A percentile compares a stretch with the other conserved stretches of the same genome.
Conservation (phyloP, 805 yeast genomes). For the Saccharomycopsis fermentans region DNA sequence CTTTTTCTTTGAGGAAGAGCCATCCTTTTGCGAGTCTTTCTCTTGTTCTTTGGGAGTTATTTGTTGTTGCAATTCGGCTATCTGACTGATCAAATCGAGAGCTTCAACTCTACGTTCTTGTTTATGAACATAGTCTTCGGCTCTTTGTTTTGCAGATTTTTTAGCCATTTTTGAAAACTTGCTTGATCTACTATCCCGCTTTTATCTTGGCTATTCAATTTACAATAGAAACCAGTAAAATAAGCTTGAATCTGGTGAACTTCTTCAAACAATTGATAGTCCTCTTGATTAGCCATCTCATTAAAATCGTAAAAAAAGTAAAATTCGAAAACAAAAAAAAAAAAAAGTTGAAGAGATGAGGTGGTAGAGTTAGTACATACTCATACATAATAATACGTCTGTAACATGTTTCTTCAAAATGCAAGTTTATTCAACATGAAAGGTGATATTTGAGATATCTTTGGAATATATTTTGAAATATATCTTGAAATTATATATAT, state of each 20-base stretch:
- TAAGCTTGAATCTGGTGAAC: neutral
- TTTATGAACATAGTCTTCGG: slow-evolving; percentile 12
- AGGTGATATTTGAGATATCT: neutral
- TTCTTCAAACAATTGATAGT: neutral
- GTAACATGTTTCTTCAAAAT: neutral
- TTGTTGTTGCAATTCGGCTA: slow-evolving; percentile 10
- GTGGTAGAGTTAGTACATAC: neutral
- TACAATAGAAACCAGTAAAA: neutral
- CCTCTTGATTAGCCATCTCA: neutral
- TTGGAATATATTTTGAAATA: too few relatives aligned
- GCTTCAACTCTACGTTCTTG: slow-evolving; percentile 20
- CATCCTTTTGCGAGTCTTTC: neutral
- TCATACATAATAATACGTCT: neutral
- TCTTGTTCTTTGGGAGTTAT: neutral
- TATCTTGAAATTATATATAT: too few relatives aligned
- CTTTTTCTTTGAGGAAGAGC: slow-evolving; percentile 26
- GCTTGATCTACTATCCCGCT: neutral
- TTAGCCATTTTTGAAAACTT: neutral
- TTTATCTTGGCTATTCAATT: neutral
- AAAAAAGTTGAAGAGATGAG: neutral
- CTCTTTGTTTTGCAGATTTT: slow-evolving; percentile 11
- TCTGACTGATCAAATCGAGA: slow-evolving; percentile 31
- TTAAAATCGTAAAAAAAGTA: neutral
- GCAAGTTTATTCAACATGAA: neutral
- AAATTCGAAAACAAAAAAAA: neutral